Evolutionary conservation across 2,329 filamentous ascomycete species (phyloP).

Genomic region (Fusarium sarcochroum): DNA sequence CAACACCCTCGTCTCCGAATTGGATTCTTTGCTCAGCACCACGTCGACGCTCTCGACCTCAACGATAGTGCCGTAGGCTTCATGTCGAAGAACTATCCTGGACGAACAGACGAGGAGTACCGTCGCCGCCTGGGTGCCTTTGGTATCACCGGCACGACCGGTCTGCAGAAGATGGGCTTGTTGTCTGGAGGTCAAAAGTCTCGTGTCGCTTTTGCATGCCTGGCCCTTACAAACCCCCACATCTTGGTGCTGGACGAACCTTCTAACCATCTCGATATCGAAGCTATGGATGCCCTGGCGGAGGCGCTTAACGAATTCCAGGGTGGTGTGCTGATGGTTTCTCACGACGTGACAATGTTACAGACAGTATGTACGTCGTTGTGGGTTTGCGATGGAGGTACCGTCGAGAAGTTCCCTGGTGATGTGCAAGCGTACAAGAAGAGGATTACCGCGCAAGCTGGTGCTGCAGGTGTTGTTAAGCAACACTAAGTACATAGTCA

Average conservation of each 20-base stretch:
- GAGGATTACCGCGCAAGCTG: constrained; percentile 90
- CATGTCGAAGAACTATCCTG: constrained; percentile 94
- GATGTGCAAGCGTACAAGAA: constrained; percentile 99
- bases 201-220: constrained; percentile 96
- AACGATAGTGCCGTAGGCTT: constrained; percentile 92
- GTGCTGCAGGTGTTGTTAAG: constrained; percentile 87
- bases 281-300: constrained; percentile 96
- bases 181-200: constrained; percentile 98
- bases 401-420: constrained; percentile 94
- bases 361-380: constrained; percentile 94
- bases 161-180: constrained; percentile 94
- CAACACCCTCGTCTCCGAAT: constrained; percentile 90
- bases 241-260: constrained; percentile 98
- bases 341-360: constrained; percentile 98
- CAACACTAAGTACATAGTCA: constrained; percentile 61
- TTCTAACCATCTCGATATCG: constrained; percentile 98
- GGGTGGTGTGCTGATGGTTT: constrained; percentile 97
- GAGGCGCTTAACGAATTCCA: constrained; percentile 88
- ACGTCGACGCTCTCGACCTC: constrained; percentile 95
- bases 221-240: constrained; percentile 93
- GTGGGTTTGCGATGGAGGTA: constrained; percentile 96
- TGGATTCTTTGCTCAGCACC: constrained; percentile 98
- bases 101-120: constrained; percentile 96
- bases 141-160: constrained; percentile 92
- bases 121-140: constrained; percentile 93